A percentile compares a stretch with the other conserved stretches of the same genome.
These are phyloP conservation scores for Silene coronaria DNA, from an alignment of 179 eudicot genomes.

Conservation along the genomic window DNA sequence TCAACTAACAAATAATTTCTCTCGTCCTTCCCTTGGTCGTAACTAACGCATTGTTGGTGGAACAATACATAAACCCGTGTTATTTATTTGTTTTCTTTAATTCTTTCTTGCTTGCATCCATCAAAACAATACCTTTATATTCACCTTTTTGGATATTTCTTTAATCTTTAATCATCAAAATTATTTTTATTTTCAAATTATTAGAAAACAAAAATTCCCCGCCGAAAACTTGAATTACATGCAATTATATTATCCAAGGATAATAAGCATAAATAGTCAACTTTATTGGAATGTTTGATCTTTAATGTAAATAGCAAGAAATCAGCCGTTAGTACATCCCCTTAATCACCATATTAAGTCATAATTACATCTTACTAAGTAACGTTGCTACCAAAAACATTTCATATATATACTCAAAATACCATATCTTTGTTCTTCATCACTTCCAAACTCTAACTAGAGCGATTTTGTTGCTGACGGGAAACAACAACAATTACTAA, in stretches of 20 bases:
- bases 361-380: not conserved
- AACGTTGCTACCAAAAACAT: not conserved
- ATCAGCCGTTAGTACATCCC: slow-evolving; percentile 12
- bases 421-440: not conserved
- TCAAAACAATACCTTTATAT: no score
- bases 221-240: slow-evolving; percentile 18
- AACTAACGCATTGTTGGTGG: no score
- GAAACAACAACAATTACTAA: not conserved
- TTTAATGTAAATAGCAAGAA: slow-evolving; percentile 20
- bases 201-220: not conserved
- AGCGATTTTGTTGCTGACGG: no score
- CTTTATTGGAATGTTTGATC: slow-evolving; percentile 7
- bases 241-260: not conserved
- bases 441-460: not conserved
- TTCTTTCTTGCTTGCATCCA: no score
- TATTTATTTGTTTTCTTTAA: no score
- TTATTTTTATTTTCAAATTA: not conserved
- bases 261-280: not conserved
- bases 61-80: no score
- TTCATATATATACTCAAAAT: not conserved
- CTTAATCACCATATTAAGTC: slow-evolving; percentile 4
- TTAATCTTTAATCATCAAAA: no score
- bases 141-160: no score
- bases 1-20: no score
- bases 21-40: no score